Percentiles rank a stretch among this genome's conserved stretches.
Conservation (phyloP, 257 asterid genomes). For the Ballota nigra region DNA sequence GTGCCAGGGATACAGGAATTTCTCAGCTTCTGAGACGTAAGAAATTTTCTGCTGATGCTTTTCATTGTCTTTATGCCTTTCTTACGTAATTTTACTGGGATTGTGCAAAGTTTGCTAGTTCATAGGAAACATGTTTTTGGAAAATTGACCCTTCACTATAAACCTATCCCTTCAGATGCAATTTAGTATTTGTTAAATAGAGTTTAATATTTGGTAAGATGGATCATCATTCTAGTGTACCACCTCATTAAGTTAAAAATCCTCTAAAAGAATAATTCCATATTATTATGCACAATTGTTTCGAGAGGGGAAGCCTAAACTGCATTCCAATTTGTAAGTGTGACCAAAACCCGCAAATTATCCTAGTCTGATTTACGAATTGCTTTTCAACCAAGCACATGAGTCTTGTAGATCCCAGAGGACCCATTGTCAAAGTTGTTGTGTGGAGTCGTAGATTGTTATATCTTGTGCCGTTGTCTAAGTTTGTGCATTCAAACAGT, state of each 20-base stretch:
- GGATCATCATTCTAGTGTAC: background rate
- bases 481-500: too few species aligned
- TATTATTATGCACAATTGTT: background rate
- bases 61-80: slow-evolving; percentile 2
- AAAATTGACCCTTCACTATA: background rate
- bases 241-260: background rate
- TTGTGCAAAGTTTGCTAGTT: background rate
- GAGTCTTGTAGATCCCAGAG: too few species aligned
- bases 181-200: background rate
- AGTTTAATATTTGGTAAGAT: background rate
- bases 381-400: background rate
- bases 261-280: background rate
- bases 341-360: background rate
- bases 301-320: background rate
- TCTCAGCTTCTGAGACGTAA: slow-evolving; percentile 89
- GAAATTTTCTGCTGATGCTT: slow-evolving; percentile 30
- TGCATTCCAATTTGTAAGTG: background rate
- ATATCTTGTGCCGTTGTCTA: too few species aligned
- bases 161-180: slow-evolving; percentile 11
- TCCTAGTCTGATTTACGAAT: background rate
- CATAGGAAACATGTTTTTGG: background rate
- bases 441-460: too few species aligned
- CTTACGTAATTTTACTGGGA: background rate
- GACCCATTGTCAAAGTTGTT: too few species aligned
- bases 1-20: slow-evolving; percentile 81